Evolutionary conservation across 257 asterid species (phyloP).

Genomic region (Scutellaria baicalensis): DNA sequence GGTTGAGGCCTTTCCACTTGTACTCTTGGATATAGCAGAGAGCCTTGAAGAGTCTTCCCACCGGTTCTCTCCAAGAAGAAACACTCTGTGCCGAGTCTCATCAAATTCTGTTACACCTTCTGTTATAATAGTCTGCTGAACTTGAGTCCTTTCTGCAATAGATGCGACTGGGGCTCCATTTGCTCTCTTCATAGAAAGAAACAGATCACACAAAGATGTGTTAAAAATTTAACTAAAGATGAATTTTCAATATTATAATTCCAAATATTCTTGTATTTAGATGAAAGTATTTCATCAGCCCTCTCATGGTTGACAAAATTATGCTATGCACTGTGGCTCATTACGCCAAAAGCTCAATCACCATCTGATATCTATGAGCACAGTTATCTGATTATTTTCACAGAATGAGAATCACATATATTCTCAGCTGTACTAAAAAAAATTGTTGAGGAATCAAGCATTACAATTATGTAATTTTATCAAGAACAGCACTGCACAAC

Average conservation of each 20-base stretch:
- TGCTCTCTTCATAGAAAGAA: constrained; percentile 20
- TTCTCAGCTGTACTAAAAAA: no score
- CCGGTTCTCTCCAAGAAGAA: constrained; percentile 91
- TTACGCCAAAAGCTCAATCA: no score
- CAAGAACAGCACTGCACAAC: no score
- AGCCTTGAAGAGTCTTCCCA: constrained; percentile 99
- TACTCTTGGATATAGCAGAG: constrained; percentile 24
- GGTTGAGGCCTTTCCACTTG: constrained; percentile 21
- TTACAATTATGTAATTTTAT: no score
- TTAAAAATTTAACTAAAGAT: not conserved
- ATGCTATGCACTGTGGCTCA: no score
- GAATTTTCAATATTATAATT: not conserved
- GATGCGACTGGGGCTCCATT: constrained; percentile 60
- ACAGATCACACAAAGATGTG: not conserved
- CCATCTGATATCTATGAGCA: no score
- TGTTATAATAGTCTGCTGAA: constrained; percentile 27
- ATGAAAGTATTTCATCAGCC: not conserved
- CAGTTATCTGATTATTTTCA: no score
- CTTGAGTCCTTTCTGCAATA: constrained; percentile 30
- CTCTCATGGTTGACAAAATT: not conserved
- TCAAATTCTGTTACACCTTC: constrained; percentile 26
- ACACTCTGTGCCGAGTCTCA: constrained; percentile 49
- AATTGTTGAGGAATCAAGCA: no score
- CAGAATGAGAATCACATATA: not conserved
- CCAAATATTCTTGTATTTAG: not conserved